Conservation (phyloP, 495 filamentous ascomycete species). For the Xylaria flabelliformis region DNA sequence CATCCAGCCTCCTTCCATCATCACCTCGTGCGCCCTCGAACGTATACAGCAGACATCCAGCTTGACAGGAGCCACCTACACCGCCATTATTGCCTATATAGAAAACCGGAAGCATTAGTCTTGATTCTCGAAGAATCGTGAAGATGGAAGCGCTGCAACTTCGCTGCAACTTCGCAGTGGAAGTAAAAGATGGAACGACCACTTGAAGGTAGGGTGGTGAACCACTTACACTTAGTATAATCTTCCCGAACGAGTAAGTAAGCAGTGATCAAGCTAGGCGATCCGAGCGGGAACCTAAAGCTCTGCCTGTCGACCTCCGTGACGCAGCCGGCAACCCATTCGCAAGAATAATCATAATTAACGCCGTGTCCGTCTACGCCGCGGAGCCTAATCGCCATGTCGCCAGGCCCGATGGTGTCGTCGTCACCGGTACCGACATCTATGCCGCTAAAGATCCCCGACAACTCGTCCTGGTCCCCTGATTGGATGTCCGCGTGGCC, state of each 20-base stretch:
- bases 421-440: not conserved
- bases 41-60: constrained; percentile 17
- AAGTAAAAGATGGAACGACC: too few species aligned
- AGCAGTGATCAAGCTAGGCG: not conserved
- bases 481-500: constrained; percentile 13
- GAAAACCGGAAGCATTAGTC: not conserved
- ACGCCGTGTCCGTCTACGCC: not conserved
- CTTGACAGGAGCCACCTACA: constrained; percentile 6
- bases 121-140: too few species aligned
- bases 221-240: constrained; percentile 11
- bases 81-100: constrained; percentile 13
- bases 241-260: not conserved
- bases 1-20: constrained; percentile 6
- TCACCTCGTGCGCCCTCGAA: constrained; percentile 1
- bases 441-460: not conserved
- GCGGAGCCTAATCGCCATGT: not conserved
- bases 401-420: not conserved
- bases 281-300: not conserved
- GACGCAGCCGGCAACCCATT: constrained; percentile 11
- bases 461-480: constrained; percentile 1
- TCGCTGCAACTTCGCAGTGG: too few species aligned
- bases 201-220: not conserved
- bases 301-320: not conserved
- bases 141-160: too few species aligned
- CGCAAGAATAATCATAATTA: constrained; percentile 15